Percentiles rank a stretch among this genome's conserved stretches.
Conservation (phyloP, 257 asterid genomes). For the Perilla frutescens region DNA sequence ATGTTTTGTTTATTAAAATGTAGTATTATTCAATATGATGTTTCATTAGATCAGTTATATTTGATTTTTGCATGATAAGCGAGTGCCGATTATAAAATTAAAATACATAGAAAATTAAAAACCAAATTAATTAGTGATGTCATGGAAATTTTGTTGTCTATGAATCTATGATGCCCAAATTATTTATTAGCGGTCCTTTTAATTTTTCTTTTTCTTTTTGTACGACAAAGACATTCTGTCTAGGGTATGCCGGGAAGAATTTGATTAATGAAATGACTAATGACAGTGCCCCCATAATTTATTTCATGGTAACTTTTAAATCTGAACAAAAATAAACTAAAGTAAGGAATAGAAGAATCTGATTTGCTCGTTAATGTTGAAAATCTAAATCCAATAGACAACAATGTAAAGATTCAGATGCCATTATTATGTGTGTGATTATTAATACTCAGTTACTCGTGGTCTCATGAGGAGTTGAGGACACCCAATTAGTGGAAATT, state of each 20-base stretch:
- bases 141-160: conserved; percentile 9
- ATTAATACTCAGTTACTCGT: no score
- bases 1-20: not conserved
- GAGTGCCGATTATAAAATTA: not conserved
- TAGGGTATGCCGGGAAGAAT: not conserved
- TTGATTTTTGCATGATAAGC: not conserved
- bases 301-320: not conserved
- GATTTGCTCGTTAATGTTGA: not conserved
- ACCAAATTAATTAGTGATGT: not conserved
- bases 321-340: not conserved
- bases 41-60: no score
- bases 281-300: not conserved
- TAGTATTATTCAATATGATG: no score
- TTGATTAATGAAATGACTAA: conserved; percentile 13
- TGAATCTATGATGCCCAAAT: conserved; percentile 13
- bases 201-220: conserved; percentile 1
- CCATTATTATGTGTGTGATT: not conserved
- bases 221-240: conserved; percentile 30
- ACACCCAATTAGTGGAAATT: no score
- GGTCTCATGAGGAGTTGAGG: no score
- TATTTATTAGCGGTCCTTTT: not conserved
- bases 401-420: not conserved
- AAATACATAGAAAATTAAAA: conserved; percentile 2
- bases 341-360: not conserved
- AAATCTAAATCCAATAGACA: not conserved